A percentile compares a stretch with the other conserved stretches of the same genome.
Evolutionary conservation across 2,329 filamentous ascomycete genomes (phyloP).

Genomic region (Trichoderma harzianum): DNA sequence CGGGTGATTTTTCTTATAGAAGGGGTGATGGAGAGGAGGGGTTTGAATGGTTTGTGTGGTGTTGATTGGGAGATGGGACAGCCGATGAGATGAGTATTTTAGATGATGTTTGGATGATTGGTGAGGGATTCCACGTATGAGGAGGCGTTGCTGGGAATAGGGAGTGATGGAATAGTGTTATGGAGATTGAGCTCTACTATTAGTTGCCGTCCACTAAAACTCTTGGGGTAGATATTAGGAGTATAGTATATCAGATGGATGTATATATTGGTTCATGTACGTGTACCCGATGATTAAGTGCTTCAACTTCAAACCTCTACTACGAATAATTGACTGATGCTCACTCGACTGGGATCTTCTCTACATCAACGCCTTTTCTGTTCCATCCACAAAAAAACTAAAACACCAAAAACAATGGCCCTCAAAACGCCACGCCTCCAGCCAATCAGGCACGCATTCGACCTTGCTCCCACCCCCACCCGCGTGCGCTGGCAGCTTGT

Average conservation of each 20-base stretch:
- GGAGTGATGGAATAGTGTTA: not conserved
- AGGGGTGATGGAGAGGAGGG: not conserved
- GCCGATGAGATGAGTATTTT: not conserved
- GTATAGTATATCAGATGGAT: not conserved
- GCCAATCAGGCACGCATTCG: not conserved
- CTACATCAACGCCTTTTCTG: not conserved
- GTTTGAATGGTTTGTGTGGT: not conserved
- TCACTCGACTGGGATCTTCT: not conserved
- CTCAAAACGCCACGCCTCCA: not conserved
- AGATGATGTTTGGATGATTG: not conserved
- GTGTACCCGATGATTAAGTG: not conserved
- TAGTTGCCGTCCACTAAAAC: not conserved
- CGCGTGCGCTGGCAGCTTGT: not conserved
- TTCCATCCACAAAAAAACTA: not conserved
- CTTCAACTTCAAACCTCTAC: not conserved
- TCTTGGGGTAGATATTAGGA: not conserved
- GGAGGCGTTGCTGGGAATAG: not conserved
- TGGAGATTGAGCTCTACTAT: not conserved
- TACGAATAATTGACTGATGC: not conserved
- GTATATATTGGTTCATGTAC: not conserved
- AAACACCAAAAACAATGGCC: not conserved
- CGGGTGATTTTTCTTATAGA: not conserved
- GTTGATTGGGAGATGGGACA: not conserved
- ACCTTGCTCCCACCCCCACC: not conserved
- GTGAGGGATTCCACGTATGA: not conserved